Evolutionary conservation across 2,329 filamentous ascomycete species (phyloP), one percentile per base, ranked within the genome.

Genomic region (Penicillium sp.): DNA sequence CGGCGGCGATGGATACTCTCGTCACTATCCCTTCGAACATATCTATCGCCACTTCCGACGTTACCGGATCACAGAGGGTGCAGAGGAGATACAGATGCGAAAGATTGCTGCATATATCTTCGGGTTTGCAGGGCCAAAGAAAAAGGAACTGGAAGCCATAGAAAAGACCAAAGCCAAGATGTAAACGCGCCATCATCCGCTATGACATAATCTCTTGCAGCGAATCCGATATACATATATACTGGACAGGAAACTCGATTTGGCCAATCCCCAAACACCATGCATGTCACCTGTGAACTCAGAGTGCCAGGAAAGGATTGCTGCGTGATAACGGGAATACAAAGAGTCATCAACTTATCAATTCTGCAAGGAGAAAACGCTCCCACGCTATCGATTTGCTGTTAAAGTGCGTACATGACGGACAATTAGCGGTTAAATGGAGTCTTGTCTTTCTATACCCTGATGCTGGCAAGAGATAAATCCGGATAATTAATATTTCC

Each of bases 81-180:
- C 80, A 48, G 83, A 86, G 64, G 82, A 86, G 71, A 83, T 86
- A 46, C 82, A 86, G 68, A 85, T 85, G 78, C 73, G 82, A n/a
- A 85, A 84, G 68, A 76, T 86, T 9, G 82, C 81, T 0, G 81
- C 79, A 9, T 83, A 80, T 67, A 56, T 84, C 39, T 83, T 84
- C 64, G 81, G 79, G 0, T 82, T 68, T 50, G 56, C 54, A 16
- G 58, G 57, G 8, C 57, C 58, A 8, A 47, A 55, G 45, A 62
- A 60, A 33, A 58, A 50, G 18, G 40, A 44, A 8, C 4, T 54
- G 30, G 31, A 45, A 22, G 30, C 39, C 10, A 22, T 9, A 11
- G 28, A 35, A 42, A n/a, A 5, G n/a, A 14, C 24, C 2, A 52
- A 62, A 27, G 45, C 54, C 11, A 60, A 56, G 11, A 55, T 58